Conservation (phyloP, 768 basidiomycete species). For the Coprinopsis strossmayeri region DNA sequence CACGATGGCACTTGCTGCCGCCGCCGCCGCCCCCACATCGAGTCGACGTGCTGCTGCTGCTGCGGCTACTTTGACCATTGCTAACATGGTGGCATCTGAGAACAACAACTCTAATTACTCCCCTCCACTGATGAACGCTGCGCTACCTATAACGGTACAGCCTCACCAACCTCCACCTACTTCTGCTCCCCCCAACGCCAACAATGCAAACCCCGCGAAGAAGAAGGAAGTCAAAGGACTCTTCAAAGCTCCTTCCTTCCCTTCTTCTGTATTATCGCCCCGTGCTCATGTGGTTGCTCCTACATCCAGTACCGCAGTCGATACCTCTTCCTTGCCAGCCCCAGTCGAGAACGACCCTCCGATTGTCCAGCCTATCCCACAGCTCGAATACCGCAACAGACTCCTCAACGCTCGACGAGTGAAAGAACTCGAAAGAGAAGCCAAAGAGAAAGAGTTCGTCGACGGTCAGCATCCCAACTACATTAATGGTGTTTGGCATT, state of each 20-base stretch:
- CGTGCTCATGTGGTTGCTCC: constrained; percentile 56
- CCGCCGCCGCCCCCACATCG: constrained; percentile 61
- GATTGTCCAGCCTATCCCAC: constrained; percentile 16
- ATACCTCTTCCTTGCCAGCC: constrained; percentile 46
- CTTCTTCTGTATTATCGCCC: constrained; percentile 46
- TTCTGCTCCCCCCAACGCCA: constrained; percentile 13
- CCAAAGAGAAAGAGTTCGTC: constrained; percentile 77
- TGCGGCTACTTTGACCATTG: constrained; percentile 77
- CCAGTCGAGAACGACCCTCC: constrained; percentile 60
- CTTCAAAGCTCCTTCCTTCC: constrained; percentile 66
- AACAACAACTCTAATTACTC: constrained; percentile 64
- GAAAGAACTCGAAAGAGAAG: constrained; percentile 74
- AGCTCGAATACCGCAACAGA: constrained; percentile 34
- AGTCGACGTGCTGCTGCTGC: constrained; percentile 77
- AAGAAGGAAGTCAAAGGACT: constrained; percentile 66
- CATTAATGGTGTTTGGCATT: constrained; percentile 89
- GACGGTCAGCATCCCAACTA: constrained; percentile 78
- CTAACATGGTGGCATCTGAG: constrained; percentile 89
- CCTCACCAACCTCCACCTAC: constrained; percentile 29
- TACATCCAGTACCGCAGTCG: constrained; percentile 63
- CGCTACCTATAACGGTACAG: constrained; percentile 4
- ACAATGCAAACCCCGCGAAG: constrained; percentile 31
- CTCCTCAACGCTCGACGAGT: constrained; percentile 52
- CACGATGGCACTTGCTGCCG: constrained; percentile 57
- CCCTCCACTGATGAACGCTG: constrained; percentile 25